These are phyloP conservation scores for Dioscorea alata DNA, from an alignment of 106 monocot species.

Conservation along the genomic window DNA sequence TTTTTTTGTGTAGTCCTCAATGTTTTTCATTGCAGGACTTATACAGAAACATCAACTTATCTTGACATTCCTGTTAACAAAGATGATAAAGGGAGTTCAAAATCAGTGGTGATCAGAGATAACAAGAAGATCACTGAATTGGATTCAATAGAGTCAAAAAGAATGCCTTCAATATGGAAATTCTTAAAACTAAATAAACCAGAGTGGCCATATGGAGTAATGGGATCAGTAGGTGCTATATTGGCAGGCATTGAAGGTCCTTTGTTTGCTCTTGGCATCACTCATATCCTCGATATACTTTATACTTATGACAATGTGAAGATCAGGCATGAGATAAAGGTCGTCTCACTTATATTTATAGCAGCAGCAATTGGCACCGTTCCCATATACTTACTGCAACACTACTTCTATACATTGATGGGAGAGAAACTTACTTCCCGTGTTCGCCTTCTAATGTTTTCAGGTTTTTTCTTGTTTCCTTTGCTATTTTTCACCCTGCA, in stretches of 20 bases:
- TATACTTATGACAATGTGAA: constrained; percentile 18
- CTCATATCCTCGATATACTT: constrained; percentile 19
- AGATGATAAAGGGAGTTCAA: constrained; percentile 3
- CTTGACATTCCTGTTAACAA: background rate
- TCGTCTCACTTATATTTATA: constrained; percentile 25
- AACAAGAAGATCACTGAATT: background rate
- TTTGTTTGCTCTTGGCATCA: constrained; percentile 33
- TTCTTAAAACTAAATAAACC: constrained; percentile 19
- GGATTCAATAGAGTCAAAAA: background rate
- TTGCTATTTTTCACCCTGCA: background rate
- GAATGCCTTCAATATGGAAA: constrained; percentile 17
- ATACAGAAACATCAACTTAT: constrained; percentile 1
- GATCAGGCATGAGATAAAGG: constrained; percentile 26
- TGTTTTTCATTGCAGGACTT: constrained; percentile 11
- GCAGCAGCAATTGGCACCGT: constrained; percentile 33
- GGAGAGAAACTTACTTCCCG: constrained; percentile 37
- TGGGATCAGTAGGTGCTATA: constrained; percentile 29
- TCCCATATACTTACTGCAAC: constrained; percentile 26
- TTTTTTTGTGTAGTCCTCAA: background rate
- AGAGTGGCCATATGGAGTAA: constrained; percentile 29
- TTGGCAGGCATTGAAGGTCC: constrained; percentile 33
- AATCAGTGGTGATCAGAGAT: background rate
- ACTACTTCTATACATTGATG: constrained; percentile 36
- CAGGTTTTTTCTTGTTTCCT: constrained; percentile 11
- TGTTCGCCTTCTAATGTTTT: constrained; percentile 25